phyloP scores from a whole-genome alignment of 257 asterid genomes.

The Nicotiana paniculata region DNA sequence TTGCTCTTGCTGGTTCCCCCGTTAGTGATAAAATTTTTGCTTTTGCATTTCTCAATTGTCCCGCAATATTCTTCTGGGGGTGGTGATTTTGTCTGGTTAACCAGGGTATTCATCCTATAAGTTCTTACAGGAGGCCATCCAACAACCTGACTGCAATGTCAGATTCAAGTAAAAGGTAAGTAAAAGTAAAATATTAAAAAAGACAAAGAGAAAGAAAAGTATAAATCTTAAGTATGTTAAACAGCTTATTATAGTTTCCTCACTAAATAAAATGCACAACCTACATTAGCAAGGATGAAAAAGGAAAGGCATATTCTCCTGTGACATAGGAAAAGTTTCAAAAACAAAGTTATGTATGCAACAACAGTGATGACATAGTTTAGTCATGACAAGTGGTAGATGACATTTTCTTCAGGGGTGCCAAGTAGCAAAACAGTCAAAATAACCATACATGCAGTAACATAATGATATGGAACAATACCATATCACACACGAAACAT shows the following conservation, averaged over 20 bases:
- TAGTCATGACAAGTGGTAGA: background rate
- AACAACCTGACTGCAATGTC: conserved; percentile 40
- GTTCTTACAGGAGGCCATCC: conserved; percentile 54
- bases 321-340: background rate
- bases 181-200: background rate
- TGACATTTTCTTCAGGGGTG: background rate
- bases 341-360: background rate
- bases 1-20: conserved; percentile 21
- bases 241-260: background rate
- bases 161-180: conserved; percentile 1
- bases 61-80: conserved; percentile 22
- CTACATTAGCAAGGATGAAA: background rate
- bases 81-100: conserved; percentile 28
- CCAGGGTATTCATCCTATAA: conserved; percentile 35
- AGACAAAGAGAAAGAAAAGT: background rate
- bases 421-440: background rate
- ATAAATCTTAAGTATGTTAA: background rate
- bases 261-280: background rate
- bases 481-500: background rate
- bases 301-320: background rate
- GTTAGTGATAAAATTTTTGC: conserved; percentile 12
- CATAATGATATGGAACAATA: background rate
- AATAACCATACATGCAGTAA: no score
- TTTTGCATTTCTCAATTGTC: conserved; percentile 33
- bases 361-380: background rate